phyloP scores from a whole-genome alignment of 176 grass and related monocot species.

The Poa annua region DNA sequence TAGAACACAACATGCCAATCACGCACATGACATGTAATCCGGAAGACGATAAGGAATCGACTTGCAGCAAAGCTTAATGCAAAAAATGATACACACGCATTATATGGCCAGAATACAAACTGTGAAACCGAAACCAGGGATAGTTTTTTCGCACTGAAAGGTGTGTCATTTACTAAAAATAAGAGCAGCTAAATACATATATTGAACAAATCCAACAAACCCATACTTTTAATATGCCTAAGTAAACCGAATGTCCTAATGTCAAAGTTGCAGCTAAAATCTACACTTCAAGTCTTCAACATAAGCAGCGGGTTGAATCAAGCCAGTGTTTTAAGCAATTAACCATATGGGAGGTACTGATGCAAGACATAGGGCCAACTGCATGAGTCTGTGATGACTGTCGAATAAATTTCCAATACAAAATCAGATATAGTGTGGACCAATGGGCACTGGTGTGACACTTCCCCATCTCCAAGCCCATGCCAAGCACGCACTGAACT shows the following conservation, averaged over 20 bases:
- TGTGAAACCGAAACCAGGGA: background rate
- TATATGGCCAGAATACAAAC: background rate
- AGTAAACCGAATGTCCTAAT: background rate
- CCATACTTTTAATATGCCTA: constrained; percentile 11
- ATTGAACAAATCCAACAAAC: background rate
- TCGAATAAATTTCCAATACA: constrained; percentile 13
- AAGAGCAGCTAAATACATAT: background rate
- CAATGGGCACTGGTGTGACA: background rate
- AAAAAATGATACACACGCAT: constrained; percentile 7
- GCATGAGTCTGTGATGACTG: constrained; percentile 7
- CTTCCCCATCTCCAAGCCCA: background rate
- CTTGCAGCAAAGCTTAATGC: constrained; percentile 20
- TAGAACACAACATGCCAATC: constrained; percentile 8
- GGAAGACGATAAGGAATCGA: background rate
- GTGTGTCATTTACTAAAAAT: constrained; percentile 19
- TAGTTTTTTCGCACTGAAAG: background rate
- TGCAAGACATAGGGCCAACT: background rate
- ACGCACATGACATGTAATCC: background rate
- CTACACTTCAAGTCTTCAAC: background rate
- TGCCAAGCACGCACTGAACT: background rate
- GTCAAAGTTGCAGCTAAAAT: constrained; percentile 10
- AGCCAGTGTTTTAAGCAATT: background rate
- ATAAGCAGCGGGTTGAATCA: background rate
- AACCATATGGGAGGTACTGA: background rate
- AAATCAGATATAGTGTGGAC: constrained; percentile 12